Base-by-base conservation (phyloP, 495 filamentous ascomycete species). In the Sordaria brevicollis region DNA sequence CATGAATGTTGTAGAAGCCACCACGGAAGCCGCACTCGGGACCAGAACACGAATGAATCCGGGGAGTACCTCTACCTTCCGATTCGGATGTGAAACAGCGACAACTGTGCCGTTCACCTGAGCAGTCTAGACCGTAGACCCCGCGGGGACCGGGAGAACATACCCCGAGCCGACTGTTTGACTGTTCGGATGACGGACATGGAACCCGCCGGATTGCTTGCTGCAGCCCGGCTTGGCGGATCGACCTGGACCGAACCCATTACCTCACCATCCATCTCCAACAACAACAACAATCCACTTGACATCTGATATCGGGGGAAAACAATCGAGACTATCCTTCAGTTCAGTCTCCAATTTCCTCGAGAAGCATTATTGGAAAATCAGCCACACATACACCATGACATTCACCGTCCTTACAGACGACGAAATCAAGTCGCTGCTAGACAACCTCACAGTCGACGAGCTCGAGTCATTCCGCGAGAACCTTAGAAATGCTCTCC, bases 351-450 rank as follows among this genome's bases (percentile, higher is more conserved):
- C 43, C 43, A 29, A 29, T 25, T 29, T 15, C 11, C 11, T 1
- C 49, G 7, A 57, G 21, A 29, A 57, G 49, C 19, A 0, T 29
- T 5, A 15, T 29, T 57, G 21, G 21, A 57, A 36, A 33, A 68
- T 49, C 43, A 65, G 5, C 21, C 54, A 38, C 66, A 25, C 39
- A n/a, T n/a, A 36, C 65, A 73, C 39, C 57, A 94, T 94, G 92
- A 87, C 92, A 49, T 84, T 96, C 71, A 90, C 92, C 3, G 82
- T 97, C 38, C 89, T 97, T 36, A 86, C 89, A 35, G 89, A 91
- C 74, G 78, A 86, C 37, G 87, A 93, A 73, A 89, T 97, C 68
- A 85, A 83, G 71, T 73, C 78, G 2, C 80, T 96, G 29, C 87
- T 97, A n/a, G 85, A 89, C 67, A 88, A 85, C 65, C 84, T 97